Evolutionary conservation across 352 stramenopile species (phyloP).

Genomic region (Peronospora destructor): DNA sequence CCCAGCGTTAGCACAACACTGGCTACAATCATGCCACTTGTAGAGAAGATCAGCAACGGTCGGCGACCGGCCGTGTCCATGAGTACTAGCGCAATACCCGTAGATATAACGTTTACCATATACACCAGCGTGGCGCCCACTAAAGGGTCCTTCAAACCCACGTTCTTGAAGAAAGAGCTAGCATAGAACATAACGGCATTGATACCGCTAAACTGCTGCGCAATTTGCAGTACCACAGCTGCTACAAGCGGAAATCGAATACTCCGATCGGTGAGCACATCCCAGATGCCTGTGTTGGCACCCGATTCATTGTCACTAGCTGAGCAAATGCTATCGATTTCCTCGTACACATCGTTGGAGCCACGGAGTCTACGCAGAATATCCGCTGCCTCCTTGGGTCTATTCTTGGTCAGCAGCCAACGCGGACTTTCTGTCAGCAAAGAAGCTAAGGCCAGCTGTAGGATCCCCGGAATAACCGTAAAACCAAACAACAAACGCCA

Average conservation of each 20-base stretch:
- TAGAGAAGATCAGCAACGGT: slow-evolving; percentile 66
- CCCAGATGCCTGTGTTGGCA: slow-evolving; percentile 57
- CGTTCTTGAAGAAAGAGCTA: slow-evolving; percentile 69
- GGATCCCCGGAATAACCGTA: slow-evolving; percentile 51
- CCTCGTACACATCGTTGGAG: slow-evolving; percentile 72
- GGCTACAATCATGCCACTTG: slow-evolving; percentile 60
- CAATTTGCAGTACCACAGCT: slow-evolving; percentile 53
- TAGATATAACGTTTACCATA: slow-evolving; percentile 68
- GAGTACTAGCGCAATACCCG: slow-evolving; percentile 57
- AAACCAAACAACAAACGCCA: slow-evolving; percentile 69
- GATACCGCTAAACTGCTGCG: slow-evolving; percentile 68
- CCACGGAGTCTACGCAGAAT: slow-evolving; percentile 57
- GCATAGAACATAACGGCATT: slow-evolving; percentile 81
- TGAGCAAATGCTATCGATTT: slow-evolving; percentile 77
- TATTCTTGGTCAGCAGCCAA: slow-evolving; percentile 69
- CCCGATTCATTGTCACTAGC: slow-evolving; percentile 70
- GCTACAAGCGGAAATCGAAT: slow-evolving; percentile 62
- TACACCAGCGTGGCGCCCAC: slow-evolving; percentile 58
- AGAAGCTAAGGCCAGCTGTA: slow-evolving; percentile 56
- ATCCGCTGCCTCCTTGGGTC: slow-evolving; percentile 61
- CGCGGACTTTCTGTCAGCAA: slow-evolving; percentile 61
- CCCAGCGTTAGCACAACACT: slow-evolving; percentile 59
- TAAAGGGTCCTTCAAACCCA: slow-evolving; percentile 56
- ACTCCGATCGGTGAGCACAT: slow-evolving; percentile 47
- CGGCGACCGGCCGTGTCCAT: slow-evolving; percentile 69